A percentile compares a stretch with the other conserved stretches of the same genome.
Conservation (phyloP, 2,329 filamentous ascomycete species). For the Monosporascus sp. region DNA sequence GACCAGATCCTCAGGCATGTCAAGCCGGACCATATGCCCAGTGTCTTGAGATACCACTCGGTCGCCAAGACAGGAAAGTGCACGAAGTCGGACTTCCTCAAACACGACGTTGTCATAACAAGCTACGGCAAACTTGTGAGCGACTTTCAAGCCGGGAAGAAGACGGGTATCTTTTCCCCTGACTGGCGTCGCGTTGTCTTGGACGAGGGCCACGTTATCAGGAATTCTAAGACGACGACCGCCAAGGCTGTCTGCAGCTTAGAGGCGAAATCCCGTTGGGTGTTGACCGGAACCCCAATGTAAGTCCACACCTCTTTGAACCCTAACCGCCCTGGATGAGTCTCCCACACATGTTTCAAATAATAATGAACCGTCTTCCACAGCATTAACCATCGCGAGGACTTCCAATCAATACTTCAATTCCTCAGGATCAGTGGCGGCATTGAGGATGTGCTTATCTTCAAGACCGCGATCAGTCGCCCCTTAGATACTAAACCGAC, state of each 20-base stretch:
- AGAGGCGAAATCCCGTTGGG: constrained; percentile 69
- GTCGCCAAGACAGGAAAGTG: constrained; percentile 40
- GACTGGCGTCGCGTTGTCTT: constrained; percentile 76
- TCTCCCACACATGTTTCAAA: not conserved
- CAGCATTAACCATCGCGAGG: constrained; percentile 71
- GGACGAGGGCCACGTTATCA: constrained; percentile 78
- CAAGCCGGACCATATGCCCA: constrained; percentile 54
- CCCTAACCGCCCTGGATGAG: not conserved
- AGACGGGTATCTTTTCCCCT: constrained; percentile 40
- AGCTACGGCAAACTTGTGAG: constrained; percentile 73
- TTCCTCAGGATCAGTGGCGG: constrained; percentile 74
- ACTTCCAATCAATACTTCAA: constrained; percentile 73
- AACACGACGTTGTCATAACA: constrained; percentile 74
- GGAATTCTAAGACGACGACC: constrained; percentile 70
- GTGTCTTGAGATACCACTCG: constrained; percentile 71
- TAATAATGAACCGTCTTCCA: not conserved
- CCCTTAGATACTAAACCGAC: constrained; percentile 45
- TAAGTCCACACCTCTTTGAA: constrained; percentile 25
- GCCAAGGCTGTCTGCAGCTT: constrained; percentile 64
- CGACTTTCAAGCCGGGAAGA: constrained; percentile 52
- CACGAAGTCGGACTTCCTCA: constrained; percentile 50
- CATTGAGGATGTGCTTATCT: constrained; percentile 66
- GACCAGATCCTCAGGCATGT: constrained; percentile 73
- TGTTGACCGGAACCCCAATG: constrained; percentile 76
- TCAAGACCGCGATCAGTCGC: constrained; percentile 66